These are phyloP conservation scores for Rubroshorea leprosula DNA, from an alignment of 345 rosid genomes.

Conservation along the genomic window DNA sequence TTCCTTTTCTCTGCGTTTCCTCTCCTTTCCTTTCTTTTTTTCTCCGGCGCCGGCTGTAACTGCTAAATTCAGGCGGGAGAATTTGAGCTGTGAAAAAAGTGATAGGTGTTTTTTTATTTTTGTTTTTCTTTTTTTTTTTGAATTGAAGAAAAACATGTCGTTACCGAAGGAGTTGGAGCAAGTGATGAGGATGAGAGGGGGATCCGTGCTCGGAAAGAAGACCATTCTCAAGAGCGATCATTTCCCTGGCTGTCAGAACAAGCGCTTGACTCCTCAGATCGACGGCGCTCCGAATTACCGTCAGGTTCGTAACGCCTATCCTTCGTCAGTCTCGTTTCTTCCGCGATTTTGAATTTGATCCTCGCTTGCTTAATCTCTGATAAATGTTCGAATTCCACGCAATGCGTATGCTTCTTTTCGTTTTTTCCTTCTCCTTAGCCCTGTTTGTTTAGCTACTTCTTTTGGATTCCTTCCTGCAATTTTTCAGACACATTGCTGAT, in stretches of 20 bases:
- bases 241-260: constrained; percentile 99
- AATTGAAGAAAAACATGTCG: constrained; percentile 41
- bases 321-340: neutral
- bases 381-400: neutral
- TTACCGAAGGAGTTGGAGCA: constrained; percentile 78
- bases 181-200: constrained; percentile 91
- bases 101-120: neutral
- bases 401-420: neutral
- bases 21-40: neutral
- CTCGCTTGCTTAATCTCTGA: neutral
- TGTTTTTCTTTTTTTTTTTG: neutral
- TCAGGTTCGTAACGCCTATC: constrained; percentile 67
- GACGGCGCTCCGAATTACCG: constrained; percentile 99
- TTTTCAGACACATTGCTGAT: no score
- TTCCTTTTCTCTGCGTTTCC: neutral
- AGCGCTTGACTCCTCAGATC: constrained; percentile 81
- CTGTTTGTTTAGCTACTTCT: neutral
- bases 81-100: no score
- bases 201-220: constrained; percentile 94
- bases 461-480: no score
- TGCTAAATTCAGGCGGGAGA: no score
- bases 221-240: constrained; percentile 97
- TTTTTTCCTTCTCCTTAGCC: no score
- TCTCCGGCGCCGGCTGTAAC: no score
- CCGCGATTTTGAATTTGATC: neutral